Evolutionary conservation across 164 flowering plant species (phyloP).

Genomic region (Platanus orientalis): DNA sequence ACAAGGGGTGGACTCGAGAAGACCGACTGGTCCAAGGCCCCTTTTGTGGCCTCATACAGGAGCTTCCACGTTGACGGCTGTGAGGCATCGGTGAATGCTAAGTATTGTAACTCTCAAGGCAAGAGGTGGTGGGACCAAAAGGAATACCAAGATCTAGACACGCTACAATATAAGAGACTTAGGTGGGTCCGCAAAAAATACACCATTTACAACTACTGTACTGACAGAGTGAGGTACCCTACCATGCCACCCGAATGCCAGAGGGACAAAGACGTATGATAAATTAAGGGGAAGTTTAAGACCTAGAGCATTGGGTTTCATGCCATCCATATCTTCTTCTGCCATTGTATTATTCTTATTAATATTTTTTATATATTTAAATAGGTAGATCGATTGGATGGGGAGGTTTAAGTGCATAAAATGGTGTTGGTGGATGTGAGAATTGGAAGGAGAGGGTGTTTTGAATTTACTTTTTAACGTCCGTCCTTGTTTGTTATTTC

Average conservation of each 20-base stretch:
- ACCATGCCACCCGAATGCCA: slow-evolving; percentile 19
- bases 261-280: slow-evolving; percentile 19
- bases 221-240: slow-evolving; percentile 19
- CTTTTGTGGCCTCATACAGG: slow-evolving; percentile 30
- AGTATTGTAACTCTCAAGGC: slow-evolving; percentile 23
- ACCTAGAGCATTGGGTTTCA: no score
- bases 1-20: slow-evolving; percentile 47
- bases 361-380: no score
- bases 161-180: slow-evolving; percentile 17
- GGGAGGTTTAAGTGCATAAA: no score
- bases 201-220: slow-evolving; percentile 32
- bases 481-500: no score
- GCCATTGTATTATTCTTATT: no score
- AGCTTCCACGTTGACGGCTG: slow-evolving; percentile 43
- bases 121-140: slow-evolving; percentile 32
- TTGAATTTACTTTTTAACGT: no score
- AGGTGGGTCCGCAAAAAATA: slow-evolving; percentile 16
- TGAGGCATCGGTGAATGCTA: slow-evolving; percentile 23
- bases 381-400: no score
- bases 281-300: no score
- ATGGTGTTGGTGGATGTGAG: no score
- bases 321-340: no score
- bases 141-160: slow-evolving; percentile 26
- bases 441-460: no score
- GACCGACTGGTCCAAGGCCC: slow-evolving; percentile 44